These are phyloP conservation scores for Ophiostoma sp. DNA, from an alignment of 2,329 filamentous ascomycete species.

Conservation along the genomic window DNA sequence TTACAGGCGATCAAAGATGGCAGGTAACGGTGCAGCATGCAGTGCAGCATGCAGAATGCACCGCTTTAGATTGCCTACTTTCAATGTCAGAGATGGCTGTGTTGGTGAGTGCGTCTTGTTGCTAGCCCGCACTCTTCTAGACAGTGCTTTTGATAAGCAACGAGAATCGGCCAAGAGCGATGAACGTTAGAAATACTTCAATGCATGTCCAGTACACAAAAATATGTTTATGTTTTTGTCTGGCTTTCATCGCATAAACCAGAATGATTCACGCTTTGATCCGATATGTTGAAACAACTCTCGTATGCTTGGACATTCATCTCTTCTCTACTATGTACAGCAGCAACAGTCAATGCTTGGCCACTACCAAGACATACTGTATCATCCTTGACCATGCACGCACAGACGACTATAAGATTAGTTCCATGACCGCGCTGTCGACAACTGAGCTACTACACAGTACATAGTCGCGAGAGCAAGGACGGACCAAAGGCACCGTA, in stretches of 20 bases:
- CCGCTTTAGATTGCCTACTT: background rate
- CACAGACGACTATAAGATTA: slow-evolving; percentile 8
- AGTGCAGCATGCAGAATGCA: background rate
- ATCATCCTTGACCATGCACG: background rate
- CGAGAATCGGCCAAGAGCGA: background rate
- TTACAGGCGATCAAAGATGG: background rate
- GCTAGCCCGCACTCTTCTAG: too few relatives aligned
- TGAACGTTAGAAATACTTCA: background rate
- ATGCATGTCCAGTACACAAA: too few relatives aligned
- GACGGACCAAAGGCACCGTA: background rate
- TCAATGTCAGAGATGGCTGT: background rate
- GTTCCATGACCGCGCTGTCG: background rate
- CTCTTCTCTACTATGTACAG: background rate
- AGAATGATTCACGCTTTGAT: background rate
- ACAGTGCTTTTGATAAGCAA: too few relatives aligned
- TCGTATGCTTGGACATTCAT: background rate
- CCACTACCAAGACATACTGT: background rate
- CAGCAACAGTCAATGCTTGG: background rate
- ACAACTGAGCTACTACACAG: background rate
- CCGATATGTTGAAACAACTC: background rate
- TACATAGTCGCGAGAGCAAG: background rate
- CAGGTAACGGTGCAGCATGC: slow-evolving; percentile 4
- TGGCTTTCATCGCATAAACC: background rate
- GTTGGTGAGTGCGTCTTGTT: too few relatives aligned
- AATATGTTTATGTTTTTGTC: background rate